Conservation (phyloP, 257 asterid species). For the Verbena officinalis region DNA sequence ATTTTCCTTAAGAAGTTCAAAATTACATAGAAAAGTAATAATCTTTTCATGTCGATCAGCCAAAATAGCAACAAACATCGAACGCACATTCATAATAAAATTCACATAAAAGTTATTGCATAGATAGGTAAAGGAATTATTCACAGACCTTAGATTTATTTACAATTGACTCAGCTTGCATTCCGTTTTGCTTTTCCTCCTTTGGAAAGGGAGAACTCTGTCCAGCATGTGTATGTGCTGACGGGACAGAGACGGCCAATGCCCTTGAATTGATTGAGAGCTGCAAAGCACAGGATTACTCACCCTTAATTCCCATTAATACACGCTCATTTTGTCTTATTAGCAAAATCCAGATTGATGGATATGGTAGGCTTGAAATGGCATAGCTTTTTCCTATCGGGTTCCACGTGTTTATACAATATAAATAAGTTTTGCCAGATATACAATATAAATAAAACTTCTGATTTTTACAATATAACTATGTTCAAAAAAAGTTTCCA, state of each 20-base stretch:
- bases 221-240: conserved; percentile 28
- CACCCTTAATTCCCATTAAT: conserved; percentile 1
- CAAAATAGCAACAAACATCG: conserved; percentile 2
- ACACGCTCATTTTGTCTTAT: neutral
- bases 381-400: neutral
- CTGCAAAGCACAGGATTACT: conserved; percentile 27
- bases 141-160: conserved; percentile 51
- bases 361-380: neutral
- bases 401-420: neutral
- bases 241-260: conserved; percentile 31
- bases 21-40: neutral
- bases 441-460: no score
- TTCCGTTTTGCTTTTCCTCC: conserved; percentile 39
- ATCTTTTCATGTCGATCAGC: neutral
- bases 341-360: conserved; percentile 5
- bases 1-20: conserved; percentile 9
- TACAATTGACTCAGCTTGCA: conserved; percentile 24
- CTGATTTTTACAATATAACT: neutral
- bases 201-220: conserved; percentile 31
- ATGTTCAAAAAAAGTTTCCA: neutral
- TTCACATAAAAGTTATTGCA: neutral
- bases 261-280: conserved; percentile 32
- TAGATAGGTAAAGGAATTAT: neutral
- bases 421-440: no score
- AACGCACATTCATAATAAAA: neutral